A percentile compares a stretch with the other conserved stretches of the same genome.
These are phyloP conservation scores for Emmonsiellopsis sp. DNA, from an alignment of 2,329 filamentous ascomycete genomes.

Conservation along the genomic window DNA sequence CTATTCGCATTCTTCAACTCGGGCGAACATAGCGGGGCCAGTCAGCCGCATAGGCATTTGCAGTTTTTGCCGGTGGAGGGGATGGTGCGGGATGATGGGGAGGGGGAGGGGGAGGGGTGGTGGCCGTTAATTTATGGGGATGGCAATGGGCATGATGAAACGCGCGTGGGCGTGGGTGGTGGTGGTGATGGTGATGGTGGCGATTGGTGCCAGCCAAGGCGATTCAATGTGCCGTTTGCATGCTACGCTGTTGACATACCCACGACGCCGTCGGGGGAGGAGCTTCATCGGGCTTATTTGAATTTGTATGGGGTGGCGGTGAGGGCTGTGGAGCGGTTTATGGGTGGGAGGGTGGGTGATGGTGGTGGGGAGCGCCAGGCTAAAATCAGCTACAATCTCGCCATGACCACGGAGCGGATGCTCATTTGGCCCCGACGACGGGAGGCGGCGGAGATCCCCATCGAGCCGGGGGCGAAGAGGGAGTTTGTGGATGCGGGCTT, in stretches of 20 bases:
- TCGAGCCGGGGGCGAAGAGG: conserved; percentile 26
- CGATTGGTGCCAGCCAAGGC: conserved; percentile 12
- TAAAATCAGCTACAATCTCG: conserved; percentile 49
- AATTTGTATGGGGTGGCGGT: conserved; percentile 30
- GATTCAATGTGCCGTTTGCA: conserved; percentile 38
- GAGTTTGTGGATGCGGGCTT: conserved; percentile 24
- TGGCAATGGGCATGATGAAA: neutral
- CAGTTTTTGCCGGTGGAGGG: conserved; percentile 40
- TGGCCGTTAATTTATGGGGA: conserved; percentile 32
- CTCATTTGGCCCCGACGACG: conserved; percentile 43
- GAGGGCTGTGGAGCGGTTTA: neutral
- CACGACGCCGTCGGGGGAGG: conserved; percentile 28
- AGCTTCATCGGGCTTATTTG: conserved; percentile 30
- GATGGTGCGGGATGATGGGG: conserved; percentile 21
- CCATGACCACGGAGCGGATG: conserved; percentile 47
- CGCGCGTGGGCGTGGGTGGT: too few species aligned
- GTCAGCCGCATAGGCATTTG: conserved; percentile 39
- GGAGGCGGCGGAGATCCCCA: conserved; percentile 35
- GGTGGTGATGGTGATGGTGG: neutral
- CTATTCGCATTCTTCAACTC: conserved; percentile 45
- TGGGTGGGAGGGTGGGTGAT: too few species aligned
- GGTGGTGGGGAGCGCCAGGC: conserved; percentile 17
- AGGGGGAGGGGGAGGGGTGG: conserved; percentile 36
- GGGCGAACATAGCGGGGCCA: conserved; percentile 39
- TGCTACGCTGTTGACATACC: conserved; percentile 40